Conservation (phyloP, 352 stramenopile species). For the Phytophthora idaei region DNA sequence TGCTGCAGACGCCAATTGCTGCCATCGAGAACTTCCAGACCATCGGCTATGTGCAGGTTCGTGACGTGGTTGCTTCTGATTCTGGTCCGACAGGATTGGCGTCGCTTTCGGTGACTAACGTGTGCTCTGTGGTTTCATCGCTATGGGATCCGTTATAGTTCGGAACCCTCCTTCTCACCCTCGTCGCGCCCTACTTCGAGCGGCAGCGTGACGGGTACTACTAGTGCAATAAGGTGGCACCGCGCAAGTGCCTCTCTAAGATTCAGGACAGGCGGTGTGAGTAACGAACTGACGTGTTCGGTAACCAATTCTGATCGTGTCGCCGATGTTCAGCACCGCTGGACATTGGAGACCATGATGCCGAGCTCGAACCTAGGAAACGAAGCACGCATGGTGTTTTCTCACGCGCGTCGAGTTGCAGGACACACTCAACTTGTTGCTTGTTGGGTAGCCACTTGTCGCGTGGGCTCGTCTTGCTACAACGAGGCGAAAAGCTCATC, state of each 20-base stretch:
- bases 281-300: constrained; percentile 23
- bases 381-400: constrained; percentile 31
- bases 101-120: constrained; percentile 14
- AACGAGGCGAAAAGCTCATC: constrained; percentile 21
- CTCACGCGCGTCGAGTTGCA: constrained; percentile 23
- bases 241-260: constrained; percentile 20
- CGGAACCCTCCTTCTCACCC: constrained; percentile 50
- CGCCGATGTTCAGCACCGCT: not conserved
- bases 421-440: constrained; percentile 13
- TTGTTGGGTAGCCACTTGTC: constrained; percentile 25
- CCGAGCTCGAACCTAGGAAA: constrained; percentile 1
- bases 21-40: constrained; percentile 51
- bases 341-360: constrained; percentile 3
- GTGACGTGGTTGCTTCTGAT: constrained; percentile 26
- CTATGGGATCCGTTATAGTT: constrained; percentile 38
- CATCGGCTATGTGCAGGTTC: constrained; percentile 59
- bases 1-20: constrained; percentile 70
- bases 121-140: constrained; percentile 14
- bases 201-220: constrained; percentile 41
- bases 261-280: constrained; percentile 32
- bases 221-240: constrained; percentile 15
- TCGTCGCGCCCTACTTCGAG: constrained; percentile 58
- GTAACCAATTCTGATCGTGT: constrained; percentile 15
- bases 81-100: constrained; percentile 26
- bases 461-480: constrained; percentile 12